phyloP scores from a whole-genome alignment of 768 basidiomycete species.

The Podaxis sp. region DNA sequence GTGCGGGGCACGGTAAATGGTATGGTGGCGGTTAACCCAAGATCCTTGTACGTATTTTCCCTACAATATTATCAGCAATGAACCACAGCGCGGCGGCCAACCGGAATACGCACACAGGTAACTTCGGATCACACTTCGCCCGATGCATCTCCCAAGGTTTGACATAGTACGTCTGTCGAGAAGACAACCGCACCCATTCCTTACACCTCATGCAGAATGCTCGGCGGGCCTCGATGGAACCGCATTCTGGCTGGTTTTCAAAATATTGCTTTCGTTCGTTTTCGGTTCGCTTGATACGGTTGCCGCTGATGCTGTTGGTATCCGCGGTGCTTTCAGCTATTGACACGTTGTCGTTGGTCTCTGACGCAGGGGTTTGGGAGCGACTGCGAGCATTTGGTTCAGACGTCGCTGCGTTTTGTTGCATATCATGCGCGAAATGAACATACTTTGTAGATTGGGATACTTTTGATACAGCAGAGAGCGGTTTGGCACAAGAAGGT shows the following conservation, averaged over 20 bases:
- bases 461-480: background rate
- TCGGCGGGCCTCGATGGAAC: conserved; percentile 49
- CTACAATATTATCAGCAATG: conserved; percentile 17
- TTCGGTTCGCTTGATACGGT: conserved; percentile 51
- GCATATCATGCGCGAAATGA: background rate
- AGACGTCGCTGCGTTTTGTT: background rate
- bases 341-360: conserved; percentile 40
- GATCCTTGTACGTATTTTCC: conserved; percentile 4
- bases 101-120: conserved; percentile 15
- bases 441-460: conserved; percentile 4
- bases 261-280: conserved; percentile 61
- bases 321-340: conserved; percentile 44
- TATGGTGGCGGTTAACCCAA: conserved; percentile 20
- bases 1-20: conserved; percentile 24
- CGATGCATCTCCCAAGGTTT: conserved; percentile 61
- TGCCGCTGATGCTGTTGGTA: conserved; percentile 23
- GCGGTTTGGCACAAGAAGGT: background rate
- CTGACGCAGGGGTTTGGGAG: conserved; percentile 4
- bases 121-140: conserved; percentile 44
- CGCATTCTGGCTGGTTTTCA: conserved; percentile 56
- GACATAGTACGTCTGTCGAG: conserved; percentile 51
- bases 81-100: conserved; percentile 10
- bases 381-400: background rate
- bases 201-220: conserved; percentile 58
- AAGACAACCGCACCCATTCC: conserved; percentile 51